These are phyloP conservation scores for Microdochium bolleyi DNA, from an alignment of 2,329 filamentous ascomycete species.

Conservation along the genomic window DNA sequence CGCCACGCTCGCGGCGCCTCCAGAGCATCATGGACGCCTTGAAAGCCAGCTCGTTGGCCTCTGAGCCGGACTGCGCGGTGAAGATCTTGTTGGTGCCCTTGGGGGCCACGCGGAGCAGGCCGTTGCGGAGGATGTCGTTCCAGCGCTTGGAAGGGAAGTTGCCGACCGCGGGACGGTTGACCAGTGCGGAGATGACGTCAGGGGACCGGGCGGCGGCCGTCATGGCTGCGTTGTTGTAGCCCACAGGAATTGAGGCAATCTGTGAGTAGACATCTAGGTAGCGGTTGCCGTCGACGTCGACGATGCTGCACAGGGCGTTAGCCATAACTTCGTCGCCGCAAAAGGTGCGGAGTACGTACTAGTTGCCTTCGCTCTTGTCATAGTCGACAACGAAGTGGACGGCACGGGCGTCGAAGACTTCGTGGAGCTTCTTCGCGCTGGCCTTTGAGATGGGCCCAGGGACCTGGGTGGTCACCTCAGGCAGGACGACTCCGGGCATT, in stretches of 20 bases:
- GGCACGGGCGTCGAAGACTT: slow-evolving; percentile 42
- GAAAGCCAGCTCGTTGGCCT: slow-evolving; percentile 80
- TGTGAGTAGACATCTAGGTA: slow-evolving; percentile 33
- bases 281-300: slow-evolving; percentile 41
- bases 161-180: slow-evolving; percentile 72
- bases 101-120: slow-evolving; percentile 65
- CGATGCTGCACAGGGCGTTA: slow-evolving; percentile 20
- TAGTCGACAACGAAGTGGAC: slow-evolving; percentile 46
- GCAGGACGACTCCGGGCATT: slow-evolving; percentile 1
- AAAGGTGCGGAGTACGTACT: slow-evolving; percentile 15
- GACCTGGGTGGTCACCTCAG: slow-evolving; percentile 20
- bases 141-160: slow-evolving; percentile 76
- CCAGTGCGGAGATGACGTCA: slow-evolving; percentile 65
- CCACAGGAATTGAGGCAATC: slow-evolving; percentile 77
- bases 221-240: slow-evolving; percentile 71
- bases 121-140: slow-evolving; percentile 62
- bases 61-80: slow-evolving; percentile 70
- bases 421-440: slow-evolving; percentile 31
- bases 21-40: slow-evolving; percentile 83
- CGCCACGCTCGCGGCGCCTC: slow-evolving; percentile 62
- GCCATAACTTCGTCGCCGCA: not conserved
- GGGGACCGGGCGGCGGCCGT: slow-evolving; percentile 56
- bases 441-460: slow-evolving; percentile 31
- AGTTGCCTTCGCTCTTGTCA: slow-evolving; percentile 42
- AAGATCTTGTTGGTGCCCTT: slow-evolving; percentile 73